Percentiles rank a stretch among this genome's conserved stretches.
Evolutionary conservation across 768 basidiomycete species (phyloP).

Genomic region (Mycena chlorophos): DNA sequence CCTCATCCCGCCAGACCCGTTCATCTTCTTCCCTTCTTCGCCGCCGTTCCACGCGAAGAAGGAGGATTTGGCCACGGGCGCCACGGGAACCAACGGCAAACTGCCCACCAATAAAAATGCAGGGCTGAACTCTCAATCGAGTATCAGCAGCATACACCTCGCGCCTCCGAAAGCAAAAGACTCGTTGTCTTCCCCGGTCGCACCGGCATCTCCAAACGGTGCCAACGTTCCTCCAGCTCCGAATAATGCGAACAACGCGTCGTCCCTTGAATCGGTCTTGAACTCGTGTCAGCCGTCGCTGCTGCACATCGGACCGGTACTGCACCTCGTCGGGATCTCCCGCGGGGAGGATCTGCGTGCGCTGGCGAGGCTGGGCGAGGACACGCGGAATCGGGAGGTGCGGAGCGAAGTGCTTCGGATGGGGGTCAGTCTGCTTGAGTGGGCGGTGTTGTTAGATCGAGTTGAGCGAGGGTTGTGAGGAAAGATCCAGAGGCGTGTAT

Average conservation of each 20-base stretch:
- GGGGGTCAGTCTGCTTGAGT: conserved; percentile 73
- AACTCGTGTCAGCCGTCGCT: conserved; percentile 65
- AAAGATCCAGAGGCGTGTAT: too few relatives aligned
- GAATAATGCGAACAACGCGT: too few relatives aligned
- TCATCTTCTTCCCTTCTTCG: neutral
- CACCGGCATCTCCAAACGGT: neutral
- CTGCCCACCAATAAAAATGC: too few relatives aligned
- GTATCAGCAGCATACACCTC: conserved; percentile 20
- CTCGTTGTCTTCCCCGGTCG: neutral
- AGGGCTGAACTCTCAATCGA: too few relatives aligned
- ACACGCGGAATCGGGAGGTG: conserved; percentile 67
- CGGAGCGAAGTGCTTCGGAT: conserved; percentile 67
- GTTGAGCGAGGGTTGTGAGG: neutral
- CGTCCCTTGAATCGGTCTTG: conserved; percentile 56
- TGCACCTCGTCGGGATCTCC: conserved; percentile 59
- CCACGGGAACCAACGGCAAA: neutral
- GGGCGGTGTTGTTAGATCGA: conserved; percentile 73
- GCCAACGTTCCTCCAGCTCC: neutral
- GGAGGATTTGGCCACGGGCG: too few relatives aligned
- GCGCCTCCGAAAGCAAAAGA: conserved; percentile 1
- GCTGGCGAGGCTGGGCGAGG: conserved; percentile 58
- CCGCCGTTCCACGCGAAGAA: conserved; percentile 14
- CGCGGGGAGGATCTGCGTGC: conserved; percentile 64
- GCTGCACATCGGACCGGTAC: conserved; percentile 57
- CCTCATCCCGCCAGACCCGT: neutral